phyloP scores from a whole-genome alignment of 768 basidiomycete genomes.

The Suillus lakei region DNA sequence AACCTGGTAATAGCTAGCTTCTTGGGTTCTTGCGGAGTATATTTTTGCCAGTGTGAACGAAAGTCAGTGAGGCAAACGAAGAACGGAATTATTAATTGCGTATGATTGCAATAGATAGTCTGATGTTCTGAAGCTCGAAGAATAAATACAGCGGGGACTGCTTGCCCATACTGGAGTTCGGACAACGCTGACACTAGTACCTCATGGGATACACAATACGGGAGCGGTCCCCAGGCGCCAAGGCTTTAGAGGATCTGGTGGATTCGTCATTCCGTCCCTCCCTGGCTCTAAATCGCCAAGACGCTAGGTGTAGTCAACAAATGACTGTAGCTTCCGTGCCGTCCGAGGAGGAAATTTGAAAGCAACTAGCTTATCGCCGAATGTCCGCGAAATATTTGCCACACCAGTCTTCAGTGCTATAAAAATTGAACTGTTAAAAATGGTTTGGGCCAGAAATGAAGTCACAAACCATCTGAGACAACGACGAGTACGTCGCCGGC shows the following conservation, averaged over 20 bases:
- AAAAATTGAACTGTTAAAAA: conserved; percentile 8
- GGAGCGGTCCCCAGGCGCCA: not conserved
- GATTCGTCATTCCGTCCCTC: not conserved
- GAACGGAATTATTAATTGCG: not conserved
- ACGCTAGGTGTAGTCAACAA: conserved; percentile 63
- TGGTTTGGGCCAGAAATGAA: not conserved
- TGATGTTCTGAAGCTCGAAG: not conserved
- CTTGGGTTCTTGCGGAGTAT: not conserved
- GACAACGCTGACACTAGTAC: not conserved
- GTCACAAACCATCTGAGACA: conserved; percentile 61
- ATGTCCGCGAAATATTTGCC: conserved; percentile 68
- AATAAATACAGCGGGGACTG: not conserved
- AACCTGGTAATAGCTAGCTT: not conserved
- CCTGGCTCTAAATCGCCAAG: not conserved
- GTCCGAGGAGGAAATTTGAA: conserved; percentile 79
- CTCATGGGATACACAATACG: not conserved
- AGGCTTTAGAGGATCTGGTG: not conserved
- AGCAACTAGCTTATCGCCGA: conserved; percentile 73
- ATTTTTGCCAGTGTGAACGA: not conserved
- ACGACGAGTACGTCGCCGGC: conserved; percentile 58
- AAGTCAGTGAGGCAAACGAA: no score
- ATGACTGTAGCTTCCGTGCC: conserved; percentile 70
- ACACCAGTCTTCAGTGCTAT: conserved; percentile 71
- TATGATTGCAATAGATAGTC: not conserved
- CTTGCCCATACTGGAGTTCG: not conserved